These are phyloP conservation scores for Yueomyces sp. DNA, from an alignment of 1,139 yeast genomes.

Conservation along the genomic window DNA sequence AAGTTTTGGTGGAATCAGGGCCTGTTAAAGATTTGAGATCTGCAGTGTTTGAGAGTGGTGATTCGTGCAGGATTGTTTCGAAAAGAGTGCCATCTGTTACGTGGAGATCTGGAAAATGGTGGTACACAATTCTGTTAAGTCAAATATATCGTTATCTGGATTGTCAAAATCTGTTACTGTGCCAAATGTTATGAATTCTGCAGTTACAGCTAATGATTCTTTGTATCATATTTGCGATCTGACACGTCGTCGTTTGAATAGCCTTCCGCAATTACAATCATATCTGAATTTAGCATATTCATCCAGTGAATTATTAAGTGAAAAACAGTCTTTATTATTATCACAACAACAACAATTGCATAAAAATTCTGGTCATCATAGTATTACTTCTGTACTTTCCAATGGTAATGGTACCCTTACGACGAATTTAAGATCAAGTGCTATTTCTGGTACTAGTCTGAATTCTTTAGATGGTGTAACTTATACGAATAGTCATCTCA, in stretches of 20 bases:
- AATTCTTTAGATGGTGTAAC: conserved; percentile 14
- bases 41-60: too few species aligned
- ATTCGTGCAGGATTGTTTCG: too few species aligned
- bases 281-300: conserved; percentile 49
- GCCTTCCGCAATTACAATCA: conserved; percentile 61
- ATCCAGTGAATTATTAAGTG: conserved; percentile 57
- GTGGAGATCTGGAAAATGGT: not conserved
- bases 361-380: conserved; percentile 18
- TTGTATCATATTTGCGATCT: conserved; percentile 58
- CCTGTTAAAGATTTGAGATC: too few species aligned
- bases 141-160: not conserved
- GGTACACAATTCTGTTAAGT: not conserved
- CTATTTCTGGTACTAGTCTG: conserved; percentile 15
- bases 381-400: conserved; percentile 6
- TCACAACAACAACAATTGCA: conserved; percentile 28
- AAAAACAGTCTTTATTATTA: conserved; percentile 57
- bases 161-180: conserved; percentile 25
- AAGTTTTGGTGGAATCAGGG: too few species aligned
- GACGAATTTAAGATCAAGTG: conserved; percentile 13
- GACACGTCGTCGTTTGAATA: conserved; percentile 44
- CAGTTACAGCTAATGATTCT: conserved; percentile 58
- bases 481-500: conserved; percentile 6
- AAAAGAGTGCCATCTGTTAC: too few species aligned
- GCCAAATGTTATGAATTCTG: conserved; percentile 41
- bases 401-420: conserved; percentile 5